A percentile compares a stretch with the other conserved stretches of the same genome.
These are phyloP conservation scores for Gyrodon lividus DNA, from an alignment of 768 basidiomycete species.

Conservation along the genomic window DNA sequence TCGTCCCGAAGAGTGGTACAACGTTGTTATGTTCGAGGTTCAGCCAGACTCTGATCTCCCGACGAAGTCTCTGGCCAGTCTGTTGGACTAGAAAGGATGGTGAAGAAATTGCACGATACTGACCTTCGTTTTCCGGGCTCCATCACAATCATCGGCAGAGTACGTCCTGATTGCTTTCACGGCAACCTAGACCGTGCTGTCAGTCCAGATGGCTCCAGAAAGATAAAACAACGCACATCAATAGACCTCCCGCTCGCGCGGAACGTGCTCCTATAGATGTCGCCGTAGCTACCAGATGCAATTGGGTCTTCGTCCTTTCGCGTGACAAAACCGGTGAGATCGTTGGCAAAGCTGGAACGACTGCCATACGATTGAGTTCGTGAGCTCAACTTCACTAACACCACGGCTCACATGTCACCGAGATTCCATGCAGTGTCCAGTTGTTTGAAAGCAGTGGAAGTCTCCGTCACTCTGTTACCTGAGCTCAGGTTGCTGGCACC, in stretches of 20 bases:
- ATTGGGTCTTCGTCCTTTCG: no score
- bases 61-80: constrained; percentile 15
- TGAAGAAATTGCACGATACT: no score
- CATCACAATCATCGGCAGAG: no score
- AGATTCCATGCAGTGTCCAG: not conserved
- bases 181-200: not conserved
- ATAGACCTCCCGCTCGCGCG: no score
- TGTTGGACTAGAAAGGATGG: no score
- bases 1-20: constrained; percentile 29
- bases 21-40: constrained; percentile 31
- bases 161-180: constrained; percentile 24
- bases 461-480: no score
- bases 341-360: constrained; percentile 4
- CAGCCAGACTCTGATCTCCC: constrained; percentile 33
- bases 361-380: constrained; percentile 10
- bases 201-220: no score
- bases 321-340: constrained; percentile 16
- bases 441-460: no score
- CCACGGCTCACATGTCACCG: constrained; percentile 12
- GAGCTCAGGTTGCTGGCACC: no score
- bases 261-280: no score
- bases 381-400: not conserved
- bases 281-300: not conserved
- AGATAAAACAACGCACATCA: no score
- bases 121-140: no score